A percentile compares a stretch with the other conserved stretches of the same genome.
phyloP scores from a whole-genome alignment of 495 filamentous ascomycete species.

The Aspergillus ostianus region DNA sequence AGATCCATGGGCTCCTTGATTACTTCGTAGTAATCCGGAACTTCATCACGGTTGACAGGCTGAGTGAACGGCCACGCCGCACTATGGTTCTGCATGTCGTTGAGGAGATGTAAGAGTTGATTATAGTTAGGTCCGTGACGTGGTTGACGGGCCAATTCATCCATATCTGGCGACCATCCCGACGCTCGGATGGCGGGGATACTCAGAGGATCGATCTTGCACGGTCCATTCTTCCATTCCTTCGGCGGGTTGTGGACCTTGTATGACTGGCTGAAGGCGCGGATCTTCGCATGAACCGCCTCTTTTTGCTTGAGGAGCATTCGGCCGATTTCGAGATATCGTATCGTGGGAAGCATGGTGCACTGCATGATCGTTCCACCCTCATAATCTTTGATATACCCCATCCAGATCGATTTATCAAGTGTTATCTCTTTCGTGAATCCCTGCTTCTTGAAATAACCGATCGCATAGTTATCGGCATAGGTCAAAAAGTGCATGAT shows the following conservation, averaged over 20 bases:
- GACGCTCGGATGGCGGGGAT: constrained; percentile 83
- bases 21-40: constrained; percentile 96
- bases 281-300: constrained; percentile 88
- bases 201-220: constrained; percentile 74
- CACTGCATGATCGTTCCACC: constrained; percentile 99
- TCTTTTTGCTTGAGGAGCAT: constrained; percentile 99
- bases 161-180: constrained; percentile 97
- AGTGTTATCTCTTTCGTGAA: constrained; percentile 98
- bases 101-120: constrained; percentile 86
- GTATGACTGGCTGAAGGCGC: constrained; percentile 84
- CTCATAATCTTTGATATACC: constrained; percentile 99
- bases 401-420: constrained; percentile 92
- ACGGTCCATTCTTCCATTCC: constrained; percentile 71
- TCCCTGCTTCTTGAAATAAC: constrained; percentile 98
- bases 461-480: constrained; percentile 97
- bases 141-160: constrained; percentile 92
- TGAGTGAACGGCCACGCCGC: constrained; percentile 92
- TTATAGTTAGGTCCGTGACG: constrained; percentile 97
- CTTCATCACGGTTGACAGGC: constrained; percentile 92
- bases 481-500: constrained; percentile 99
- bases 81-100: constrained; percentile 90
- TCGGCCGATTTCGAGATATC: constrained; percentile 88
- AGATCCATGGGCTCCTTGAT: constrained; percentile 99
- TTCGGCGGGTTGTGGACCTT: constrained; percentile 81
- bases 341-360: constrained; percentile 90